Evolutionary conservation across 1,284 basidiomycete genomes (phyloP).

Genomic region (Cryptococcus sp.): DNA sequence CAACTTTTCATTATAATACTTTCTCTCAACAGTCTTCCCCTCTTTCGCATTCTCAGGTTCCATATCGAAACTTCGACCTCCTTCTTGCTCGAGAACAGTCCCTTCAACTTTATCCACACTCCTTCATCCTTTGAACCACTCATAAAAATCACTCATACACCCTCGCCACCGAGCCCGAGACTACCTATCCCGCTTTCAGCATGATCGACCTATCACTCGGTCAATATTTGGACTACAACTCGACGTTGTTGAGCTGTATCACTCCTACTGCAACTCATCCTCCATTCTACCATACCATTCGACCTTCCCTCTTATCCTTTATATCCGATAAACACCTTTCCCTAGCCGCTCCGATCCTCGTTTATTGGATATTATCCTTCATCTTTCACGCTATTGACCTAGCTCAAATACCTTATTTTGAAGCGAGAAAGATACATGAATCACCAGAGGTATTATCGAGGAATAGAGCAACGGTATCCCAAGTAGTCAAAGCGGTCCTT

Average conservation of each 20-base stretch:
- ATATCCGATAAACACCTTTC: conserved; percentile 71
- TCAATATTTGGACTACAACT: conserved; percentile 24
- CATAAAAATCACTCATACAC: neutral
- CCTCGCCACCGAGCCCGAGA: neutral
- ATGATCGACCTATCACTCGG: conserved; percentile 1
- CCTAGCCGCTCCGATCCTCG: conserved; percentile 67
- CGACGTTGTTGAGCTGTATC: conserved; percentile 34
- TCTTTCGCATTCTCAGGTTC: neutral
- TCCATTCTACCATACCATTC: conserved; percentile 59
- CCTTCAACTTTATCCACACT: neutral
- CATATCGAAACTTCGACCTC: neutral
- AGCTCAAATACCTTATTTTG: conserved; percentile 69
- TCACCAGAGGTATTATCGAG: conserved; percentile 69
- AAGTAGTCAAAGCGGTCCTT: conserved; percentile 75
- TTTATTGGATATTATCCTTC: conserved; percentile 83
- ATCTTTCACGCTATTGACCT: conserved; percentile 78
- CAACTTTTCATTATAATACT: neutral
- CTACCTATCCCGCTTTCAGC: neutral
- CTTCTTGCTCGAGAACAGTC: neutral
- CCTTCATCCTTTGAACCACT: neutral
- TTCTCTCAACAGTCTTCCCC: neutral
- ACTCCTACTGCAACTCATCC: conserved; percentile 33
- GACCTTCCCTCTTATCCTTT: conserved; percentile 54
- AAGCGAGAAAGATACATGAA: conserved; percentile 83
- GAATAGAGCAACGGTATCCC: conserved; percentile 66